Percentiles rank a stretch among this genome's conserved stretches.
These are phyloP conservation scores for Porphyrellus cyaneotinctus DNA, from an alignment of 768 basidiomycete genomes.

Conservation along the genomic window DNA sequence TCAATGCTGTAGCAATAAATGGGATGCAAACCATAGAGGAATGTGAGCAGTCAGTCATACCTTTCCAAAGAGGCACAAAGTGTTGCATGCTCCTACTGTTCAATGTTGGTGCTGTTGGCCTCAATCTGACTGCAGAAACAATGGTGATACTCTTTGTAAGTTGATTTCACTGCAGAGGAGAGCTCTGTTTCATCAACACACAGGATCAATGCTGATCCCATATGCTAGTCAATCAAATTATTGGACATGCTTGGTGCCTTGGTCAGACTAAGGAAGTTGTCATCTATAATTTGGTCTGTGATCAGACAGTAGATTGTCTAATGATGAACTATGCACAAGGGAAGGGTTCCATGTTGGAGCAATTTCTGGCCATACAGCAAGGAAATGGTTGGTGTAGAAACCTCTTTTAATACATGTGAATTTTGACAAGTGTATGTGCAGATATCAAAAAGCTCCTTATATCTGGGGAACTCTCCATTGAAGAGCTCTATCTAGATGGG, in stretches of 20 bases:
- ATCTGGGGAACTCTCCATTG: not conserved
- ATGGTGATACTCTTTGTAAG: constrained; percentile 5
- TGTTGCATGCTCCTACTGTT: constrained; percentile 1
- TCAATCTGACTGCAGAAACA: constrained; percentile 2
- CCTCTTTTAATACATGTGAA: not conserved
- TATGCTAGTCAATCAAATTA: constrained; percentile 9
- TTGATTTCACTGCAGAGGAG: no score
- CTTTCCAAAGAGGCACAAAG: not conserved
- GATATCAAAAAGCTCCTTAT: not conserved
- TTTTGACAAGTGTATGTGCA: not conserved
- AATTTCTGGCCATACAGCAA: constrained; percentile 2
- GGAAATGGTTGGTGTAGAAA: not conserved
- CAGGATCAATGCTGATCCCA: constrained; percentile 12
- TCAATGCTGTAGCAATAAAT: constrained; percentile 4
- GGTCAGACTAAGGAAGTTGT: constrained; percentile 5
- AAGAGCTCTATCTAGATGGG: not conserved
- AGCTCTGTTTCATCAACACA: not conserved
- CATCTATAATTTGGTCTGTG: constrained; percentile 8
- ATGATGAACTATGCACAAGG: constrained; percentile 9
- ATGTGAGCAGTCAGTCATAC: not conserved
- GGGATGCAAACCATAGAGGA: not conserved
- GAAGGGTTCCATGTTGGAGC: constrained; percentile 9
- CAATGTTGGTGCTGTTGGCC: not conserved
- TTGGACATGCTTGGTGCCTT: constrained; percentile 12
- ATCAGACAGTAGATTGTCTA: constrained; percentile 8